phyloP scores from a whole-genome alignment of 1,284 basidiomycete species.

The Thecaphora frezii region DNA sequence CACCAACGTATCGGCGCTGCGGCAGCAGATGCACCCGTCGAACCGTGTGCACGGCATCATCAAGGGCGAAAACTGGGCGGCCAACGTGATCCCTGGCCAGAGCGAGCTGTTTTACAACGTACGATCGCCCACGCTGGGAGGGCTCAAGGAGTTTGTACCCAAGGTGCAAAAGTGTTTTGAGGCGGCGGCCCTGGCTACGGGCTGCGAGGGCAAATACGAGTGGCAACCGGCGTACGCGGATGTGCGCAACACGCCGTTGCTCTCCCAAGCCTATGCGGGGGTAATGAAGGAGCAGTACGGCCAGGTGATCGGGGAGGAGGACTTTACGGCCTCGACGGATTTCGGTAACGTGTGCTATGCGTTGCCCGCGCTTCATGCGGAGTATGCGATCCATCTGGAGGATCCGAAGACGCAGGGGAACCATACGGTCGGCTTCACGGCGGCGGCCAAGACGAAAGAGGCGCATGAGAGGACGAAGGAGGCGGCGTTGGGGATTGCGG shows the following conservation, averaged over 20 bases:
- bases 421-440: constrained; percentile 54
- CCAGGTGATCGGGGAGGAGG: constrained; percentile 22
- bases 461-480: constrained; percentile 55
- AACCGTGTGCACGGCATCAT: constrained; percentile 62
- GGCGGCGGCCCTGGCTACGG: constrained; percentile 73
- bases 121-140: constrained; percentile 68
- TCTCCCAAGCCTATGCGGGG: constrained; percentile 37
- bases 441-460: constrained; percentile 42
- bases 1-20: constrained; percentile 70
- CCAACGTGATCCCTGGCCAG: constrained; percentile 74
- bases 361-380: constrained; percentile 56
- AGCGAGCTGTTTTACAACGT: constrained; percentile 71
- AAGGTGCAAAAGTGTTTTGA: constrained; percentile 69
- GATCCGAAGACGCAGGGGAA: constrained; percentile 49
- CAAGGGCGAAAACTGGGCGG: constrained; percentile 50
- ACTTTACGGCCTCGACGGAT: constrained; percentile 51
- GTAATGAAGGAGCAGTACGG: constrained; percentile 56
- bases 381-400: constrained; percentile 55
- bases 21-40: constrained; percentile 72
- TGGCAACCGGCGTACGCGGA: constrained; percentile 55
- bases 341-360: constrained; percentile 59
- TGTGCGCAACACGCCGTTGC: constrained; percentile 43
- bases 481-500: constrained; percentile 58
- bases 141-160: constrained; percentile 64
- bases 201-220: constrained; percentile 66